phyloP scores from a whole-genome alignment of 2,329 filamentous ascomycete genomes.

The Cladophialophora carrionii region DNA sequence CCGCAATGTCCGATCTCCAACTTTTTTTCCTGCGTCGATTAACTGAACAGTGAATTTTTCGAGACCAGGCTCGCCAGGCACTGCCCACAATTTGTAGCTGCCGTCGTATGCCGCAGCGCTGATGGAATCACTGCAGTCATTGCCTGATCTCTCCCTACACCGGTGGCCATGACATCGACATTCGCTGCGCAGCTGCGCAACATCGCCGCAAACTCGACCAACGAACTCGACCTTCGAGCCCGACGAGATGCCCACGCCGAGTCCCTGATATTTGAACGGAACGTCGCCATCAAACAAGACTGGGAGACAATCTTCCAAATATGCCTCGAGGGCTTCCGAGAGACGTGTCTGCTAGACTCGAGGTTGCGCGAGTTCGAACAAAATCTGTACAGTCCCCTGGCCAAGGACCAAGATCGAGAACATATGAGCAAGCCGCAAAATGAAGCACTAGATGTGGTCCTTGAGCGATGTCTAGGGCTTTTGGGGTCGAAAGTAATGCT shows the following conservation, averaged over 20 bases:
- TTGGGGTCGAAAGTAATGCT: slow-evolving; percentile 76
- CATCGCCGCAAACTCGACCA: slow-evolving; percentile 86
- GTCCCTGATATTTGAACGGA: slow-evolving; percentile 89
- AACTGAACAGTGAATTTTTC: slow-evolving; percentile 11
- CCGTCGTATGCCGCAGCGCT: not conserved
- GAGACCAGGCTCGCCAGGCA: not conserved
- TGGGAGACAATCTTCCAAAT: slow-evolving; percentile 86
- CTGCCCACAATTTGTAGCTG: not conserved
- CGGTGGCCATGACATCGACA: slow-evolving; percentile 70
- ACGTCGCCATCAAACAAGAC: slow-evolving; percentile 81
- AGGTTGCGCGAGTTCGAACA: slow-evolving; percentile 74
- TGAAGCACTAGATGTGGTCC: slow-evolving; percentile 72
- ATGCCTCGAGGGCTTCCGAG: slow-evolving; percentile 86
- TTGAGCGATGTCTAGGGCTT: slow-evolving; percentile 82
- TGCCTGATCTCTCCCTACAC: not conserved
- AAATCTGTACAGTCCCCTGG: slow-evolving; percentile 91
- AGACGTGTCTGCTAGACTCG: slow-evolving; percentile 82
- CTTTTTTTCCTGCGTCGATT: slow-evolving; percentile 13
- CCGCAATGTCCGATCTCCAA: slow-evolving; percentile 24
- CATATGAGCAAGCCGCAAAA: slow-evolving; percentile 84
- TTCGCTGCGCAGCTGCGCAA: slow-evolving; percentile 92
- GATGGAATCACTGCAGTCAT: slow-evolving; percentile 1
- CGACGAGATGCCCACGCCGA: slow-evolving; percentile 91
- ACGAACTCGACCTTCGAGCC: slow-evolving; percentile 88
- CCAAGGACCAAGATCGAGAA: slow-evolving; percentile 81